Base-by-base conservation (phyloP, 139 green algal species). In the Bryopsis sp. region DNA sequence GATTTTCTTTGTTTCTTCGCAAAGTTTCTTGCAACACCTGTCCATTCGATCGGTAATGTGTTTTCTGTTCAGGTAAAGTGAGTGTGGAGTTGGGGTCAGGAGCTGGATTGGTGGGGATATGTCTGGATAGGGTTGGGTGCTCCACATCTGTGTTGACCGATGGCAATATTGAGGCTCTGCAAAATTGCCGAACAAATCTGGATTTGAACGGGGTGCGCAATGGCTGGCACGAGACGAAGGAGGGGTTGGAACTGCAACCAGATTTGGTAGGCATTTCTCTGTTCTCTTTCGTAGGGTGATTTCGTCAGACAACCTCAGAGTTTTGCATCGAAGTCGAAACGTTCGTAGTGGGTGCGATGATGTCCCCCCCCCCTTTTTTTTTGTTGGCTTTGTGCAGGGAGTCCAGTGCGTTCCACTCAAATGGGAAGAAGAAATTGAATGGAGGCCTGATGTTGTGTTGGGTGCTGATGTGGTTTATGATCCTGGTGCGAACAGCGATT, bases 161-260 rank as follows among this genome's bases (percentile, higher is more conserved):
- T 61, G 86, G 83, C 39, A 74, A 89, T 64, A 36, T 58, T 0
- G 47, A 74, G 7, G 68, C 86, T 0, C 34, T 92, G 2, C 47
- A 63, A 19, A 94, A 94, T 69, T 91, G 82, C 65, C 39, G 47
- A 6, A 31, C 58, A 24, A 95, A 95, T 64, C 47, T 92, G 61
- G 4, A 6, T 2, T 50, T 84, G 5, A 95, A 95, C 38, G 76
- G 70, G 3, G 39, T 85, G 29, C 38, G 15, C 43, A 50, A 15
- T 50, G 43, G 15, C 43, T 61, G 8, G 29, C 48, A 8, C 8
- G 29, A 36, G 8, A 15, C 48, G 5, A 31, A 61, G 48, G 8
- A 34, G 19, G 8, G 8, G 11, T 26, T 61, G 11, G 5, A 28
- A 36, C 33, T 22, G 8, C 5, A 8, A 8, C 48, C 33, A 5